Evolutionary conservation across 306 rosid genomes (phyloP).

Genomic region (Alnus glutinosa): DNA sequence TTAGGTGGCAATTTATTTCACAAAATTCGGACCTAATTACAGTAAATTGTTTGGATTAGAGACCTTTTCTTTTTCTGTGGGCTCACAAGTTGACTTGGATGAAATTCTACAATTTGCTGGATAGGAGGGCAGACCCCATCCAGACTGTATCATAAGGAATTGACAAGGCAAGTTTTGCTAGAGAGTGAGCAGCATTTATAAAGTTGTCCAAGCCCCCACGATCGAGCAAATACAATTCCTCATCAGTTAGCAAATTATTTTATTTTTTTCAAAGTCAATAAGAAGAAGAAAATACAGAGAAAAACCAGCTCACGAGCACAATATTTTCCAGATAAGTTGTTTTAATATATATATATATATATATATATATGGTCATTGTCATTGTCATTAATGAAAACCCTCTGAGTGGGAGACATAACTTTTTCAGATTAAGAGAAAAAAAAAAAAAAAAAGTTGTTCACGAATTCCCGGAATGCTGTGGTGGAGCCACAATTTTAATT

Average conservation of each 20-base stretch:
- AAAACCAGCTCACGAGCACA: neutral
- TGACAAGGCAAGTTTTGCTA: too few relatives aligned
- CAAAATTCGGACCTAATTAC: neutral
- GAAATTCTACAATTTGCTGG: too few relatives aligned
- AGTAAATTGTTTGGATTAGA: neutral
- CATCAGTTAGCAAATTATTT: neutral
- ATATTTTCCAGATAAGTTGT: neutral
- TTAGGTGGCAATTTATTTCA: too few relatives aligned
- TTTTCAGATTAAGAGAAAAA: neutral
- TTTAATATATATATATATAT: too few relatives aligned
- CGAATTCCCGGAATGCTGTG: neutral
- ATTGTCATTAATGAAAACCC: neutral
- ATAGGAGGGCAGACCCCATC: too few relatives aligned
- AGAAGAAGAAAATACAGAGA: neutral
- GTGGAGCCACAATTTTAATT: too few relatives aligned
- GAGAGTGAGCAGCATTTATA: neutral
- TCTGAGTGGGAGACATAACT: neutral
- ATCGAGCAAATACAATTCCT: neutral
- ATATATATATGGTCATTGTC: neutral
- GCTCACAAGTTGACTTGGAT: neutral
- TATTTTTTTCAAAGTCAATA: neutral
- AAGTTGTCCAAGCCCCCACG: constrained; percentile 14
- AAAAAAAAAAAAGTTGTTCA: neutral
- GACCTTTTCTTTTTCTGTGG: too few relatives aligned
- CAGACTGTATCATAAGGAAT: too few relatives aligned